Base-by-base conservation (phyloP, 345 rosid genomes). In the Eucalyptus cloeziana region DNA sequence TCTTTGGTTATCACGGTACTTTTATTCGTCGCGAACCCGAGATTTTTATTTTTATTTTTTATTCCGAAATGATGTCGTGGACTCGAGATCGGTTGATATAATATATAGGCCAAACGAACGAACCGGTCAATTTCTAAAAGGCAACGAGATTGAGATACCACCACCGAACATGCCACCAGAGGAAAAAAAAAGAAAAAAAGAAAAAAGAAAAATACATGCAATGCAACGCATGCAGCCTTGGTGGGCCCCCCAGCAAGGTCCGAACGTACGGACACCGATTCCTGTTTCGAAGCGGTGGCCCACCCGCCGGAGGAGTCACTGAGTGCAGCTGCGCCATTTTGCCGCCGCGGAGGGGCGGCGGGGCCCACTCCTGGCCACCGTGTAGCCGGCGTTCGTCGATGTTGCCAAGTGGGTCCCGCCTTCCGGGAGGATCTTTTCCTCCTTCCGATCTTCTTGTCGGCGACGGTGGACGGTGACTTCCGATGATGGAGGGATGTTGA, bases 321-420 rank as follows among this genome's bases (percentile, higher is more conserved):
- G 19, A 0, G 37, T n/a, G 31, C 67, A 0, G 67, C 67, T 5
- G 31, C 0, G 15, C 67, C n/a, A 60, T 25, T 8, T 60, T 11
- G 67, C 67, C 15, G 31, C 62, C 30, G 3, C 0, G 13, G 62
- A 25, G 30, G 27, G 62, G 13, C 13, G 30, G 62, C 1, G 62
- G 30, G 13, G 5, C 62, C 62, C 3, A 4, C 62, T 56, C 2
- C 1, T 13, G 12, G 30, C 27, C 3, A 0, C 6, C 4, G 0
- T 27, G 16, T 1, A 13, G 69, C 7, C 0, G 31, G 16, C 31
- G 15, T 60, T 60, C 31, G 30, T 60, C 16, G 16, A 27, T 27
- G 69, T 62, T 27, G 33, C 4, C 31, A 6, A 6, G 8, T 6
- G 31, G 16, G 31, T 27, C 69, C 69, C 33, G 8, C 33, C 3